phyloP scores from a whole-genome alignment of 169 alveolate genomes.

The Theileria luwenshuni region DNA sequence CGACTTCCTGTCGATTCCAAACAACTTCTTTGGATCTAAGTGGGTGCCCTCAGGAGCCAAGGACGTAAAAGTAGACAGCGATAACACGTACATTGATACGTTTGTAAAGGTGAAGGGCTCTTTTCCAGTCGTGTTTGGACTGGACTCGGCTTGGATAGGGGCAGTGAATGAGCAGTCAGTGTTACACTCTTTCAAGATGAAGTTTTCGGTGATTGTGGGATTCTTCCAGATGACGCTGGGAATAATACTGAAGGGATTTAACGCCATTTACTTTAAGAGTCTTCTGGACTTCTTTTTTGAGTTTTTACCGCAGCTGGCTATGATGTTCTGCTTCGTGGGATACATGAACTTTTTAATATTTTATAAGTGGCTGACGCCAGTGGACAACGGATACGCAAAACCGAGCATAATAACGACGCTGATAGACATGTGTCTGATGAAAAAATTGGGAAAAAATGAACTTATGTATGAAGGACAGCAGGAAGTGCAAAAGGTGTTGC shows the following conservation, averaged over 20 bases:
- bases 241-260: conserved; percentile 90
- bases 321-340: conserved; percentile 93
- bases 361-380: conserved; percentile 92
- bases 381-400: conserved; percentile 77
- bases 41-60: conserved; percentile 71
- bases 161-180: conserved; percentile 93
- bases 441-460: conserved; percentile 73
- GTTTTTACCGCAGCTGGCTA: conserved; percentile 95
- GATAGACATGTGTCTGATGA: conserved; percentile 91
- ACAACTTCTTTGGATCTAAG: conserved; percentile 89
- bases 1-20: conserved; percentile 95
- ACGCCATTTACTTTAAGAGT: conserved; percentile 87
- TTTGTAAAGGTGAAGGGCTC: conserved; percentile 38
- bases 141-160: conserved; percentile 98
- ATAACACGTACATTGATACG: conserved; percentile 19
- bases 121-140: conserved; percentile 94
- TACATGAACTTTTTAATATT: conserved; percentile 93
- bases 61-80: conserved; percentile 33
- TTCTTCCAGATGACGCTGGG: conserved; percentile 94
- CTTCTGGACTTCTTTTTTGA: conserved; percentile 93
- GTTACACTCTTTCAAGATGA: conserved; percentile 98
- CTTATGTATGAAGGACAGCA: conserved; percentile 81
- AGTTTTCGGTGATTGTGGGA: conserved; percentile 94
- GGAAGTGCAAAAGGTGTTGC: conserved; percentile 76
- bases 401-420: conserved; percentile 95